These are phyloP conservation scores for Prunella vulgaris DNA, from an alignment of 257 asterid genomes.

Conservation along the genomic window DNA sequence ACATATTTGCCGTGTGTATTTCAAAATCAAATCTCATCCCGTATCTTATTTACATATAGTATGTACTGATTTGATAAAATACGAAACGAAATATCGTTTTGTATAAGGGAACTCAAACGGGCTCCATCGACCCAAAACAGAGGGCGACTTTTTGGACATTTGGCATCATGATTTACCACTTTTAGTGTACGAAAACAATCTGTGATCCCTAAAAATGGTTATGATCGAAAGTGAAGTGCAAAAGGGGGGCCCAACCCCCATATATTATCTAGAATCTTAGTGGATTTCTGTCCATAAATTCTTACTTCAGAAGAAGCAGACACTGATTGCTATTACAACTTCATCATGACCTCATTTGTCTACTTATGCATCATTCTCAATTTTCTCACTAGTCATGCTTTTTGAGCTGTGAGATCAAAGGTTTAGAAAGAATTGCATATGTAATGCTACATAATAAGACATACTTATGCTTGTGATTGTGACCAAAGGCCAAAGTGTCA, in stretches of 20 bases:
- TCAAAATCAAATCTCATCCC: not conserved
- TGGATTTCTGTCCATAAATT: constrained; percentile 20
- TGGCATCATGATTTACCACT: constrained; percentile 19
- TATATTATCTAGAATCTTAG: constrained; percentile 18
- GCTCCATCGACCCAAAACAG: not conserved
- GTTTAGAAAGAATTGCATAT: constrained; percentile 9
- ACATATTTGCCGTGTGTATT: not conserved
- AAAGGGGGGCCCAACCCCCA: not conserved
- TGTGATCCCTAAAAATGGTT: constrained; percentile 7
- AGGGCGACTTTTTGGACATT: not conserved
- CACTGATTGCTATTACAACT: constrained; percentile 5
- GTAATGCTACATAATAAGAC: constrained; percentile 24
- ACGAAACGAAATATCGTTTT: not conserved
- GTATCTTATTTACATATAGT: not conserved
- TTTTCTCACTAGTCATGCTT: not conserved
- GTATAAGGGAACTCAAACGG: not conserved
- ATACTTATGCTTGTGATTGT: constrained; percentile 21
- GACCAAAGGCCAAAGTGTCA: constrained; percentile 26
- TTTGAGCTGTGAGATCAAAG: constrained; percentile 21
- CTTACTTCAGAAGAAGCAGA: not conserved
- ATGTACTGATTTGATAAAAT: not conserved
- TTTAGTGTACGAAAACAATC: constrained; percentile 11
- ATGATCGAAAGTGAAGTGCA: constrained; percentile 3
- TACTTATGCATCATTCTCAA: not conserved
- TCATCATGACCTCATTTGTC: constrained; percentile 16